phyloP scores from a whole-genome alignment of 345 rosid genomes.

The Aegle marmelos region DNA sequence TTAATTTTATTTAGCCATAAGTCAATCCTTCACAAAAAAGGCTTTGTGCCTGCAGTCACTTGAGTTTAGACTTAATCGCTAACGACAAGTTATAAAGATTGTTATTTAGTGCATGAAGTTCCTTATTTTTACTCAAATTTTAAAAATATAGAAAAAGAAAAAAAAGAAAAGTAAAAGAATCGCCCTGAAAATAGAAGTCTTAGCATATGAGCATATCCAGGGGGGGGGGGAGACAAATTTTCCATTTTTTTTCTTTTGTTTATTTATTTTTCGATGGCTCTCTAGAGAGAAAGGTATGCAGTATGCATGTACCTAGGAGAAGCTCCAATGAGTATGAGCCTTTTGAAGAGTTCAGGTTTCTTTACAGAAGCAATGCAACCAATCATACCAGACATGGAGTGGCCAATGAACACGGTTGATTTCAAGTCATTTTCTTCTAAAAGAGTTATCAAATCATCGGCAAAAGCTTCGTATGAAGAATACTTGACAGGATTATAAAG shows the following conservation, averaged over 20 bases:
- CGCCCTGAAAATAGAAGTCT: too few relatives aligned
- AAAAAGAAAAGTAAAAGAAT: too few relatives aligned
- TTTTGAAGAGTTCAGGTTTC: conserved; percentile 62
- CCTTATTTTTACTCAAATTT: too few relatives aligned
- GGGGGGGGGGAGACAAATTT: too few relatives aligned
- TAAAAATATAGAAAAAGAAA: too few relatives aligned
- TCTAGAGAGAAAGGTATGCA: neutral
- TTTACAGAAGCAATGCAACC: conserved; percentile 79
- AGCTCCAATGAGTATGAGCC: conserved; percentile 53
- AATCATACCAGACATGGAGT: conserved; percentile 84
- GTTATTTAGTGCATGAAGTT: too few relatives aligned
- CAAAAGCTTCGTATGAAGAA: conserved; percentile 53
- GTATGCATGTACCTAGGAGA: conserved; percentile 60
- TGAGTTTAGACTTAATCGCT: too few relatives aligned
- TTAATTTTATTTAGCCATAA: neutral
- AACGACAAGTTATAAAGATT: too few relatives aligned
- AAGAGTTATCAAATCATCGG: conserved; percentile 52
- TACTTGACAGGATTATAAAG: conserved; percentile 57
- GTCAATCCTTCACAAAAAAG: neutral
- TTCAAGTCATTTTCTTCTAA: conserved; percentile 49
- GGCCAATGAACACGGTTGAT: conserved; percentile 57
- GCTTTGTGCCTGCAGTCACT: too few relatives aligned
- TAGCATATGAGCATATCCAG: neutral
- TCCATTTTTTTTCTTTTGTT: neutral
- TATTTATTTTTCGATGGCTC: neutral